Base-by-base conservation (phyloP, 2,329 filamentous ascomycete species). In the Anthostomella pinea region DNA sequence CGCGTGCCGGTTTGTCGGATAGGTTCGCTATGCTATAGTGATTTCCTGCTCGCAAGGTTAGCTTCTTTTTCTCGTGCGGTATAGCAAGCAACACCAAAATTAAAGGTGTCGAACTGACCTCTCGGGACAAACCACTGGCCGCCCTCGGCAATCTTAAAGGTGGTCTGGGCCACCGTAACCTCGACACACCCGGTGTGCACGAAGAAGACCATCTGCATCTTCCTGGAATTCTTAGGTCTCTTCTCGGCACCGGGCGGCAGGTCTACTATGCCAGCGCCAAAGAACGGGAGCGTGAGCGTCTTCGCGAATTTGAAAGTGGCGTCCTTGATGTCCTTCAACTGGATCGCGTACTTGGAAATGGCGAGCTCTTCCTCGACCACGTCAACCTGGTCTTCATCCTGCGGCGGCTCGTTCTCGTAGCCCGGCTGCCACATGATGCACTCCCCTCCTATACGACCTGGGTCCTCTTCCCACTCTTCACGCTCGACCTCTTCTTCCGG, bases 191-290 rank as follows among this genome's bases (percentile, higher is more conserved):
- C 93, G 28, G 78, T 76, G 51, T 88, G 83, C 19, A 98, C 85
- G 53, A 95, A 96, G 63, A 97, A 97, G 1, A 86, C 83, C 84
- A 98, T 93, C 58, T 96, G 89, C 87, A 96, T 97, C 67, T 86
- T 90, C 45, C 91, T 77, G 22, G 86, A 85, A 64, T 96, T 97
- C 73, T 97, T 97, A 31, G 83, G 79, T 51, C 83, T 80, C 70
- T 98, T 98, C 57, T 85, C 79, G 20, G 86, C 81, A 2, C 85
- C 83, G 0, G 87, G 83, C 5, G 88, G 87, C 33, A 98, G 69
- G 54, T 97, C 91, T 23, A 98, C 86, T 34, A 97, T 77, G 11
- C 93, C 93, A 8, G 85, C 84, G 21, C 89, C 90, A 62, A 97
- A 87, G 63, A 95, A 97, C 0, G 85, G 81, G 43, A 86, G 71